Base-by-base conservation (phyloP, 2,329 filamentous ascomycete species). In the Dryadomyces quercivorus region DNA sequence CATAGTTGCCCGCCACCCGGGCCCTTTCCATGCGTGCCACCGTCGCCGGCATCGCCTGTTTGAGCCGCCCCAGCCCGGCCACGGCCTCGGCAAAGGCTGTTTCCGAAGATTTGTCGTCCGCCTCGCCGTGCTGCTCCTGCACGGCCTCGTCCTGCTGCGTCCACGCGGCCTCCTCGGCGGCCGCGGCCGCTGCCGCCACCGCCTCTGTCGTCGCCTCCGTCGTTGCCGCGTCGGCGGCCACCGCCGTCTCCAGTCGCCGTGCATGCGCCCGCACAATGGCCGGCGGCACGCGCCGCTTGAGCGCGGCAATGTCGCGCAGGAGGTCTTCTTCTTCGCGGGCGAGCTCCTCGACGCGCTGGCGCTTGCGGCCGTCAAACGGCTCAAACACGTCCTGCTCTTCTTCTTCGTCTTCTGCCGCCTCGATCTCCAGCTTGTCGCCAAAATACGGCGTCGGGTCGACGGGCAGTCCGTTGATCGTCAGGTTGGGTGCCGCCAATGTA, bases 21-120 rank as follows among this genome's bases (percentile, higher is more conserved):
- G 82, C 81, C 65, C 81, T 73, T 70, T 84, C 81, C 76, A 84
- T 83, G 65, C 74, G 78, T 53, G 81, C 82, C 62, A 82, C 78
- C 3, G 77, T 76, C 20, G 77, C 73, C 16, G 81, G 79, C 76
- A 85, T 77, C 40, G 78, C 76, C 61, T 72, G 73, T 70, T 81
- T 81, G 55, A 84, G 59, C 59, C 72, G 66, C 3, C 69, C 75
- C 54, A 84, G 61, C 16, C 72, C 73, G 50, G 70, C 71, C 1
- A 84, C 73, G 0, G 77, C 77, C 10, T 59, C 66, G 1, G 59
- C 65, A 46, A 58, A 62, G 56, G 77, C 15, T 0, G 51, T 31
- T 1, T 49, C 81, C 43, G 53, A 13, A 26, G 36, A 18, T 26
- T 13, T 12, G 21, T 38, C 38, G 47, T 7, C 18, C 15, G 21